Base-by-base conservation (phyloP, 1,284 basidiomycete genomes). In the Fistulina hepatica region DNA sequence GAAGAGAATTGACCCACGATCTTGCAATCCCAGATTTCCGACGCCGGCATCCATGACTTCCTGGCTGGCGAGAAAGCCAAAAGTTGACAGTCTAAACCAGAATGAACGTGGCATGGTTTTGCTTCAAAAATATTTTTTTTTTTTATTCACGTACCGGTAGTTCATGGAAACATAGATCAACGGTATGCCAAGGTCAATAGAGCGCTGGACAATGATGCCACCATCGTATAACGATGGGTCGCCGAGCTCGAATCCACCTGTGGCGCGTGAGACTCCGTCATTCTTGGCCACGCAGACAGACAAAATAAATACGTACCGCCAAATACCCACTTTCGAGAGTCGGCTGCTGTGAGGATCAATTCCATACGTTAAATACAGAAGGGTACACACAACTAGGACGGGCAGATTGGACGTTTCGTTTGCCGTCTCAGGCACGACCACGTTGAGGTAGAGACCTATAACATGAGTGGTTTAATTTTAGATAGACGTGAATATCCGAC, bases 111-210 rank as follows among this genome's bases (percentile, higher is more conserved):
- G n/a, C n/a, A n/a, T n/a, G n/a, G n/a, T n/a, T n/a, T n/a, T n/a
- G n/a, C n/a, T n/a, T n/a, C n/a, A n/a, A n/a, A n/a, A n/a, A n/a
- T n/a, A n/a, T n/a, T n/a, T n/a, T n/a, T n/a, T n/a, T n/a, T n/a
- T n/a, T n/a, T 21, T 3, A 47, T 51, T 34, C 15, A 52, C 21
- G 23, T 51, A 39, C 51, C 73, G 62, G 48, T 76, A 75, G 50
- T 77, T 76, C 57, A 73, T 59, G 30, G 69, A 65, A n/a, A 71
- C 67, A 41, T 70, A 69, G 35, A 77, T 57, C 19, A 71, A 57
- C 0, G 71, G 70, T 40, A 63, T 54, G 17, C 58, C 59, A n/a
- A 73, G 47, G 6, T 51, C 52, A 10, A 72, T 54, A 2, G 73
- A 73, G 10, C 65, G 61, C 21, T 60, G 48, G 3, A 76, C 71